These are phyloP conservation scores for Rhizopus microsporus DNA, from an alignment of 371 early-diverging fungal genomes.

Conservation along the genomic window DNA sequence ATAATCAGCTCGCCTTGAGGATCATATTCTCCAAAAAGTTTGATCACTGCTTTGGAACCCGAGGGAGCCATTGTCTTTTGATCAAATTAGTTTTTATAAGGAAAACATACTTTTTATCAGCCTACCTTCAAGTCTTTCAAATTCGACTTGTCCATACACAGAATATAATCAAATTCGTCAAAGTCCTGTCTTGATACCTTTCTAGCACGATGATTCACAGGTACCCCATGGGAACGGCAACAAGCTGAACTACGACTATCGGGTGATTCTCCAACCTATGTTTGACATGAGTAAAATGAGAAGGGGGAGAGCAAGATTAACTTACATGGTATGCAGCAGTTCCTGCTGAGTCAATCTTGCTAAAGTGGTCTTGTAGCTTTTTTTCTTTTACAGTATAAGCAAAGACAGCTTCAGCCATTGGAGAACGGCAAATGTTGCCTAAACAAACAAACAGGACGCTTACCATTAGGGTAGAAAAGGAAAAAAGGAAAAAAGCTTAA, in stretches of 20 bases:
- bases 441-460: conserved; percentile 81
- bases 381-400: conserved; percentile 64
- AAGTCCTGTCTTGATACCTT: conserved; percentile 68
- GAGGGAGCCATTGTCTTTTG: conserved; percentile 32
- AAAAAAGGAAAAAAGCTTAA: background rate
- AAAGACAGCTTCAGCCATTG: conserved; percentile 95
- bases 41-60: conserved; percentile 50
- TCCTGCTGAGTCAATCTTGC: conserved; percentile 85
- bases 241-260: conserved; percentile 73
- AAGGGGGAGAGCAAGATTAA: background rate
- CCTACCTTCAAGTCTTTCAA: conserved; percentile 66
- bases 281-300: background rate
- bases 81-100: background rate
- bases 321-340: conserved; percentile 82
- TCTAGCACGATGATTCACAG: conserved; percentile 79
- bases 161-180: conserved; percentile 77
- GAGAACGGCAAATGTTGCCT: conserved; percentile 89
- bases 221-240: conserved; percentile 76
- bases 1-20: conserved; percentile 77
- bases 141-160: conserved; percentile 88
- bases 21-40: conserved; percentile 90
- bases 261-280: conserved; percentile 67
- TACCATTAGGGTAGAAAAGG: conserved; percentile 16
- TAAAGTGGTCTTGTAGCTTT: conserved; percentile 60
- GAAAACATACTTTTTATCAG: background rate